These are phyloP conservation scores for Nematodospora valgi DNA, from an alignment of 805 yeast species.

Conservation along the genomic window DNA sequence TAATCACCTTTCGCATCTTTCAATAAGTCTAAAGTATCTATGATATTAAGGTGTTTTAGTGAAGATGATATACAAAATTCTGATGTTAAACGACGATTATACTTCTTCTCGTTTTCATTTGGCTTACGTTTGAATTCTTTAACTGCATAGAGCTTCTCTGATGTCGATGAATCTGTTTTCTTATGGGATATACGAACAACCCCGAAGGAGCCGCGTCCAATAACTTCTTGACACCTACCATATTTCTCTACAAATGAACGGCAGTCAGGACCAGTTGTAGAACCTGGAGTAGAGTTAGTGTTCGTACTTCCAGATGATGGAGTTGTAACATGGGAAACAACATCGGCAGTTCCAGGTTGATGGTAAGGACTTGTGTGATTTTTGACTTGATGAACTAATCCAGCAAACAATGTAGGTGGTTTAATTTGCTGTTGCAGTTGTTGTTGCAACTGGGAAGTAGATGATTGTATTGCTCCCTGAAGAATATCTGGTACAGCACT, in stretches of 20 bases:
- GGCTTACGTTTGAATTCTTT: constrained; percentile 72
- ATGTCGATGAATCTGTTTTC: constrained; percentile 25
- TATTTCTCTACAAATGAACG: constrained; percentile 80
- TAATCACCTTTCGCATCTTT: constrained; percentile 81
- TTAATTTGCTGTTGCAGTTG: constrained; percentile 13
- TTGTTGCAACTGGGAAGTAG: constrained; percentile 9
- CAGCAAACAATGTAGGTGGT: constrained; percentile 73
- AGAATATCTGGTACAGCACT: constrained; percentile 68
- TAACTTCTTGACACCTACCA: constrained; percentile 91
- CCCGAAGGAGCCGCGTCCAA: constrained; percentile 94
- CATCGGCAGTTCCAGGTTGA: constrained; percentile 3
- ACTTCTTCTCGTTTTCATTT: constrained; percentile 61
- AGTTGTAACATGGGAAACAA: background rate
- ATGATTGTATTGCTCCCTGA: constrained; percentile 9
- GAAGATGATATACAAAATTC: constrained; percentile 83
- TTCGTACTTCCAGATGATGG: constrained; percentile 5
- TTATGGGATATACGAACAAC: constrained; percentile 87
- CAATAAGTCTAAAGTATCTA: constrained; percentile 69
- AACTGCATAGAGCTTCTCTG: constrained; percentile 69
- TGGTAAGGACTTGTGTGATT: constrained; percentile 18
- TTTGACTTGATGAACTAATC: constrained; percentile 59
- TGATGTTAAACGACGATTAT: constrained; percentile 68
- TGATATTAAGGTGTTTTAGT: constrained; percentile 73
- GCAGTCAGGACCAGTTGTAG: constrained; percentile 27
- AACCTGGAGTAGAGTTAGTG: background rate